These are phyloP conservation scores for Beauveria australis DNA, from an alignment of 2,329 filamentous ascomycete species.

Conservation along the genomic window DNA sequence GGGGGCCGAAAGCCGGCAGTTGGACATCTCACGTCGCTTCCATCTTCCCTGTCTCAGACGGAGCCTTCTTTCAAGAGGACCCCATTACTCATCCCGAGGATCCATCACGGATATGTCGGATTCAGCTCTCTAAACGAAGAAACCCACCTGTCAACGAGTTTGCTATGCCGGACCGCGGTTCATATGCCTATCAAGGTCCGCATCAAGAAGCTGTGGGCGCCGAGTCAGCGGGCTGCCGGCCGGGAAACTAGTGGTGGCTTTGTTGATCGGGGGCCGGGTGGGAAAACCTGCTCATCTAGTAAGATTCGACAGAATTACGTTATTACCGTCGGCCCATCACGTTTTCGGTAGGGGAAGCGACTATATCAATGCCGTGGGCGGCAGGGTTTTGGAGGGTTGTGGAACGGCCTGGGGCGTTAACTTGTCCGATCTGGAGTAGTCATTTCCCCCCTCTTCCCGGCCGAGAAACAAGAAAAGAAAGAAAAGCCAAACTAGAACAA, in stretches of 20 bases:
- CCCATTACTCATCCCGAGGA: not conserved
- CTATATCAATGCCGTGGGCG: not conserved
- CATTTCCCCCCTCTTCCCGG: not conserved
- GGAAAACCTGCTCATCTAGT: not conserved
- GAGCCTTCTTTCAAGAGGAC: not conserved
- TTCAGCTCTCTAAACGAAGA: not conserved
- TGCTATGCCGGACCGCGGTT: not conserved
- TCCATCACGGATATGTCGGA: conserved; percentile 1
- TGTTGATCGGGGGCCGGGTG: not conserved
- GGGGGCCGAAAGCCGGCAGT: not conserved
- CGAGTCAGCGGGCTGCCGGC: too few relatives aligned
- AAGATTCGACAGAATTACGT: not conserved
- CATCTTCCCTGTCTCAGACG: not conserved
- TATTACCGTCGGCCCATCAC: not conserved
- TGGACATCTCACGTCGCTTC: not conserved
- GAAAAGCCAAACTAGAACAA: not conserved
- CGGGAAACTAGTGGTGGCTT: not conserved
- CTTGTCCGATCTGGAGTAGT: not conserved
- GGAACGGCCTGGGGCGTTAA: not conserved
- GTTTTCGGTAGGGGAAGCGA: not conserved
- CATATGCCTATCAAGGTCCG: not conserved
- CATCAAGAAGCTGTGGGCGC: not conserved
- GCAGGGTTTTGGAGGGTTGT: not conserved
- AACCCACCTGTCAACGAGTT: not conserved
- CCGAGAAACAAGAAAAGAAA: not conserved